Conservation (phyloP, 1,284 basidiomycete species). For the Ustilago nuda region DNA sequence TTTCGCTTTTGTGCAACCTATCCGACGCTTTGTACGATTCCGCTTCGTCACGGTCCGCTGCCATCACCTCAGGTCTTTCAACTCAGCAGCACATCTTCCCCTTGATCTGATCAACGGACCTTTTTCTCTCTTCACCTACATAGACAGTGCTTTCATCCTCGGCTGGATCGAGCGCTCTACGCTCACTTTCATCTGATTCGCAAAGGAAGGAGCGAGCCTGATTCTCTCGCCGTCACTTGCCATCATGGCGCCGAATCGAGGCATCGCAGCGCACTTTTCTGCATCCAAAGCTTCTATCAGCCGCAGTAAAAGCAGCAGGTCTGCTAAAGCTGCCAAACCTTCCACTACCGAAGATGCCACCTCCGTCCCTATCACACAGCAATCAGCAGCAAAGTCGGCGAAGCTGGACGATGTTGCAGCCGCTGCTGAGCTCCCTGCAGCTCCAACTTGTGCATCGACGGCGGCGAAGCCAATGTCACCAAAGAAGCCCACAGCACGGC, state of each 20-base stretch:
- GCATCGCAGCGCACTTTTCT: conserved; percentile 40
- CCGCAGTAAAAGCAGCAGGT: conserved; percentile 15
- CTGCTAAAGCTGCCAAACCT: conserved; percentile 18
- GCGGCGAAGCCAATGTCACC: conserved; percentile 9
- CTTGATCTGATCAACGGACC: not conserved
- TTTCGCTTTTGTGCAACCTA: not conserved
- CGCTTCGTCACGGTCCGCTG: not conserved
- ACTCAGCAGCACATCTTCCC: not conserved
- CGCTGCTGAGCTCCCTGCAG: not conserved
- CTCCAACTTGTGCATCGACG: not conserved
- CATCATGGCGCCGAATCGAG: conserved; percentile 35
- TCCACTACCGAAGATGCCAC: conserved; percentile 13
- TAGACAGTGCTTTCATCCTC: not conserved
- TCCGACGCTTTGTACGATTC: not conserved
- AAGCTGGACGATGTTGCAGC: not conserved
- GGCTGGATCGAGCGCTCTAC: not conserved
- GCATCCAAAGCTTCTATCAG: conserved; percentile 33
- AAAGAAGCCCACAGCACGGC: conserved; percentile 20
- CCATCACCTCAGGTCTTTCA: not conserved
- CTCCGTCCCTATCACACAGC: not conserved
- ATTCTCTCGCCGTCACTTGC: not conserved
- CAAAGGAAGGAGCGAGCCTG: not conserved
- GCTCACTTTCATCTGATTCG: not conserved
- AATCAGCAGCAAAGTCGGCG: not conserved
- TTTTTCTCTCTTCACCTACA: not conserved